A percentile compares a stretch with the other conserved stretches of the same genome.
Evolutionary conservation across 495 filamentous ascomycete species (phyloP).

Genomic region (Talaromyces stipitatus): DNA sequence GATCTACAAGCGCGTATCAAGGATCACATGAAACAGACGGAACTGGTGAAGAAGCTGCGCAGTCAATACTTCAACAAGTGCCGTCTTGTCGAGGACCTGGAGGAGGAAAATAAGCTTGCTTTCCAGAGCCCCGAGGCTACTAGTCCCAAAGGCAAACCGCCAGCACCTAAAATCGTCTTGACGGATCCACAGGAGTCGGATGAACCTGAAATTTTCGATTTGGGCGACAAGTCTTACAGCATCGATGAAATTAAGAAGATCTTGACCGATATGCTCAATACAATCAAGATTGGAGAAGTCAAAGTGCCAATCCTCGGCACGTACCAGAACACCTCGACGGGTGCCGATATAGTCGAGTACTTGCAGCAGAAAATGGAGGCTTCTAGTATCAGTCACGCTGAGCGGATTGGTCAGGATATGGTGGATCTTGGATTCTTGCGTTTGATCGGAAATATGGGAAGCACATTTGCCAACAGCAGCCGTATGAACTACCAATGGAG

Average conservation of each 20-base stretch:
- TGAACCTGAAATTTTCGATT: constrained; percentile 76
- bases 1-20: constrained; percentile 85
- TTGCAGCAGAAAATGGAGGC: constrained; percentile 82
- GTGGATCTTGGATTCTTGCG: constrained; percentile 80
- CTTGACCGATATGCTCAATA: constrained; percentile 75
- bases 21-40: constrained; percentile 84
- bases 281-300: constrained; percentile 76
- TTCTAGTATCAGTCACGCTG: constrained; percentile 76
- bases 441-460: constrained; percentile 89
- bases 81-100: constrained; percentile 87
- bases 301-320: constrained; percentile 94
- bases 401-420: constrained; percentile 90
- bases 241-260: constrained; percentile 87
- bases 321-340: constrained; percentile 85
- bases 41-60: constrained; percentile 81
- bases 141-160: constrained; percentile 39
- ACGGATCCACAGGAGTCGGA: constrained; percentile 43
- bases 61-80: constrained; percentile 99
- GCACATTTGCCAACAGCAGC: constrained; percentile 92
- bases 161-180: constrained; percentile 57
- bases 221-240: constrained; percentile 80
- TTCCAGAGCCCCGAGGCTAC: constrained; percentile 72
- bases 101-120: constrained; percentile 96
- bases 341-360: constrained; percentile 90
- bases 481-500: constrained; percentile 98